Base-by-base conservation (phyloP, 2,329 filamentous ascomycete species). In the Exophiala mesophila region DNA sequence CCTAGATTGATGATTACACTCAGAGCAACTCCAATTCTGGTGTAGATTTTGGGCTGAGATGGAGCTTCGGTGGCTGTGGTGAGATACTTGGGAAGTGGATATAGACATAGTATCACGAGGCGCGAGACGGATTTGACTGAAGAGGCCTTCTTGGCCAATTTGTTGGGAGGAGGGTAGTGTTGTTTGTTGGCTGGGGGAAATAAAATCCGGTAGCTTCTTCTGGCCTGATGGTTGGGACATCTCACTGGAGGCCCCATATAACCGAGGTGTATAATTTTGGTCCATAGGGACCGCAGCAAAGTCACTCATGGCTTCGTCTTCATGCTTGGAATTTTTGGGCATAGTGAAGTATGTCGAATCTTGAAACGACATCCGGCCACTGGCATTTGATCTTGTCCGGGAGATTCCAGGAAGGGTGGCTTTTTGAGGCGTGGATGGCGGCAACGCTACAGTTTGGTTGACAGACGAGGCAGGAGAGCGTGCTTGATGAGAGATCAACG, bases 1-100 rank as follows among this genome's bases (percentile, higher is more conserved):
- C 48, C 65, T 67, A 19, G 32, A 33, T 2, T n/a, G 6, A 24
- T 36, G 45, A 2, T 36, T n/a, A 32, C 48, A 50, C 16, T 50
- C 44, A 10, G 3, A n/a, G 15, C 48, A 50, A 10, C 7, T 26
- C 12, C 12, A 12, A 6, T 12, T 12, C 23, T 26, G 23, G 23
- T 26, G n/a, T n/a, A n/a, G n/a, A n/a, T n/a, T n/a, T n/a, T n/a
- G n/a, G n/a, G n/a, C n/a, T n/a, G n/a, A n/a, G n/a, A n/a, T n/a
- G n/a, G n/a, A n/a, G n/a, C n/a, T n/a, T n/a, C n/a, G n/a, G n/a
- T n/a, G n/a, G n/a, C n/a, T n/a, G n/a, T n/a, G n/a, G n/a, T n/a
- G n/a, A n/a, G n/a, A n/a, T n/a, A n/a, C n/a, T n/a, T n/a, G n/a
- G n/a, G n/a, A n/a, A n/a, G n/a, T n/a, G n/a, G n/a, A n/a, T n/a